Evolutionary conservation across 2,329 filamentous ascomycete species (phyloP).

Genomic region (Leptographium procerum): DNA sequence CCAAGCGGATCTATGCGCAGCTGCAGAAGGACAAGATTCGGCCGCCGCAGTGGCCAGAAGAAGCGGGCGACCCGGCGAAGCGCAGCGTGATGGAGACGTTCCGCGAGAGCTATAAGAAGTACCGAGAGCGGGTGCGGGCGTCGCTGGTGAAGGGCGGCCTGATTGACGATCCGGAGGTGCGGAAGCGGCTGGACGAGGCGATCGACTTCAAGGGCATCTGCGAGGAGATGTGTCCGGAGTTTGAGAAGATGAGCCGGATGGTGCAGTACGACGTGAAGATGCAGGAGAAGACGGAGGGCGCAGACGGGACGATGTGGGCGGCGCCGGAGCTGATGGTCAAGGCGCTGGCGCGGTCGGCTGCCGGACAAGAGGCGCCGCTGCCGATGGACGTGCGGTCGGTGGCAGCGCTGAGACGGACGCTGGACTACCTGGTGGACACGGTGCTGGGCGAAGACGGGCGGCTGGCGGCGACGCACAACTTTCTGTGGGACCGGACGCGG

Average conservation of each 20-base stretch:
- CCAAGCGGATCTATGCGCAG: conserved; percentile 39
- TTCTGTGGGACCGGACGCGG: conserved; percentile 57
- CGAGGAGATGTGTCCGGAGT: conserved; percentile 59
- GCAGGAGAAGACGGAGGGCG: conserved; percentile 38
- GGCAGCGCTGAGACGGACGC: conserved; percentile 42
- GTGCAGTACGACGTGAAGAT: conserved; percentile 46
- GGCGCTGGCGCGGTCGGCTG: conserved; percentile 54
- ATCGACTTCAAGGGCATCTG: conserved; percentile 58
- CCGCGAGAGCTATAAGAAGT: conserved; percentile 43
- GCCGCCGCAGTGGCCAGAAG: conserved; percentile 42
- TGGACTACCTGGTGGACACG: conserved; percentile 52
- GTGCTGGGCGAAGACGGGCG: conserved; percentile 42
- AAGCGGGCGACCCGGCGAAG: conserved; percentile 40
- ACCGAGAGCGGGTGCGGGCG: conserved; percentile 43
- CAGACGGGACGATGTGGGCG: conserved; percentile 31
- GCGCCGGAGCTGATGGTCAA: conserved; percentile 50
- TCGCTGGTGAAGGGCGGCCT: conserved; percentile 47
- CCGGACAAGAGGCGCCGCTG: conserved; percentile 54
- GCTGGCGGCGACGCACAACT: conserved; percentile 46
- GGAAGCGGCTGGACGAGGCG: conserved; percentile 49
- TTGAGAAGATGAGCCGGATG: conserved; percentile 52
- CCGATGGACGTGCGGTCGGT: conserved; percentile 58
- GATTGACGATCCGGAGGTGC: conserved; percentile 54
- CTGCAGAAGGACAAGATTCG: conserved; percentile 42
- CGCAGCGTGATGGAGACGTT: conserved; percentile 42